Base-by-base conservation (phyloP, 176 grass and related monocot species). In the Saccharum spontaneum region DNA sequence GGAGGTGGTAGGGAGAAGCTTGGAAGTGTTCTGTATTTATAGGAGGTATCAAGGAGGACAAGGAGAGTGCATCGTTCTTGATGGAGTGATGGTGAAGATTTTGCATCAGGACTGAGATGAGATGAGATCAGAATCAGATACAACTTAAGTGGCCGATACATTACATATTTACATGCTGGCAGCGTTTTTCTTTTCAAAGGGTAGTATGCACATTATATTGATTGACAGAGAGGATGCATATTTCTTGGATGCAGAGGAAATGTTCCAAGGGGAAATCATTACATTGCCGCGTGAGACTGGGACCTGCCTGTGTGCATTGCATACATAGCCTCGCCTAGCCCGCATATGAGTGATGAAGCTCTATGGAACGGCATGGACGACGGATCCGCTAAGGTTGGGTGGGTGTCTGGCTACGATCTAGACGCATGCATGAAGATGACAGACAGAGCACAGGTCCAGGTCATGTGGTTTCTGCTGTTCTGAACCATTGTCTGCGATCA, bases 21-120 rank as follows among this genome's bases (percentile, higher is more conserved):
- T 10, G 20, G 71, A 26, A 33, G 31, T 49, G 6, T 10, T 1
- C 59, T 65, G 73, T 80, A 80, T 60, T 80, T 84, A 79, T 84
- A 84, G 67, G 40, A 20, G 4, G 0, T 79, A 60, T 3, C 38
- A 64, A 40, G 52, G 15, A 61, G 36, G 23, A 38, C 37, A 17
- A 28, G 13, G 13, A 26, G 28, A 28, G 28, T 28, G 28, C 28
- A 28, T 28, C 28, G 28, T 28, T 18, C 16, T 73, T 67, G 20
- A 22, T 41, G 9, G 1, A 55, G 18, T 5, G 5, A 38, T 14
- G 5, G 49, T 52, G 36, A 14, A 15, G 6, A 54, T 18, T 41
- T 8, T 13, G 67, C 79, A 20, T 59, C 67, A 5, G 22, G 13
- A 31, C 15, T 50, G 3, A 49, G 15, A 40, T 7, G 46, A 50